A percentile compares a stretch with the other conserved stretches of the same genome.
Conservation (phyloP, 2,329 filamentous ascomycete genomes). For the Bipolaris victoriae region DNA sequence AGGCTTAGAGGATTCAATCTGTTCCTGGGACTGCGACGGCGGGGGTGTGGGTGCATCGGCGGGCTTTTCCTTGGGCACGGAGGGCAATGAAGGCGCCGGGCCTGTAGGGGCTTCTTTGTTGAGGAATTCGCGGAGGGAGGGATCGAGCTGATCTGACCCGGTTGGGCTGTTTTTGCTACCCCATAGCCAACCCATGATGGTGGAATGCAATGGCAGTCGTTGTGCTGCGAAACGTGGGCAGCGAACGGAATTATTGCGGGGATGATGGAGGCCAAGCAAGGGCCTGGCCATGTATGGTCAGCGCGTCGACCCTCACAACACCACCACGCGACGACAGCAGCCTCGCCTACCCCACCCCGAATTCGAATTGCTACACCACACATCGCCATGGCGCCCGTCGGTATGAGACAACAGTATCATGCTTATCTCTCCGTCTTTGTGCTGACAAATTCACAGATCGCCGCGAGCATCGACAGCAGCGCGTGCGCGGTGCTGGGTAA, state of each 20-base stretch:
- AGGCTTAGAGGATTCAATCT: conserved; percentile 36
- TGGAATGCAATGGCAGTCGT: conserved; percentile 6
- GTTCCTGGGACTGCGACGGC: conserved; percentile 11
- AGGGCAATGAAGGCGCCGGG: conserved; percentile 53
- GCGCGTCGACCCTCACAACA: conserved; percentile 33
- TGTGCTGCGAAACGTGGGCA: conserved; percentile 5
- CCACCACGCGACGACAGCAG: conserved; percentile 23
- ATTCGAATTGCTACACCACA: conserved; percentile 22
- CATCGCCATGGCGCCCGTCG: conserved; percentile 44
- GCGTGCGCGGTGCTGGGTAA: conserved; percentile 64
- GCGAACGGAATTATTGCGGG: conserved; percentile 21
- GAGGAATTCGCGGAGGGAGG: conserved; percentile 82
- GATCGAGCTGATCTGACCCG: conserved; percentile 74
- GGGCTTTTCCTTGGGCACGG: conserved; percentile 37
- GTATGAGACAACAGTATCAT: conserved; percentile 19
- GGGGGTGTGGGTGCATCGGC: conserved; percentile 18
- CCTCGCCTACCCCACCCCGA: conserved; percentile 1
- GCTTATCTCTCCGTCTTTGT: background rate
- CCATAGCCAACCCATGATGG: conserved; percentile 73
- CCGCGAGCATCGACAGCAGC: conserved; percentile 62
- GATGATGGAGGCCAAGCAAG: conserved; percentile 12
- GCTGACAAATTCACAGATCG: conserved; percentile 49
- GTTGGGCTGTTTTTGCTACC: conserved; percentile 52
- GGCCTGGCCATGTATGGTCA: conserved; percentile 17
- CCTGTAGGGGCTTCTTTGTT: conserved; percentile 80